phyloP scores from a whole-genome alignment of 257 asterid genomes.

The Capsicum rhomboideum region DNA sequence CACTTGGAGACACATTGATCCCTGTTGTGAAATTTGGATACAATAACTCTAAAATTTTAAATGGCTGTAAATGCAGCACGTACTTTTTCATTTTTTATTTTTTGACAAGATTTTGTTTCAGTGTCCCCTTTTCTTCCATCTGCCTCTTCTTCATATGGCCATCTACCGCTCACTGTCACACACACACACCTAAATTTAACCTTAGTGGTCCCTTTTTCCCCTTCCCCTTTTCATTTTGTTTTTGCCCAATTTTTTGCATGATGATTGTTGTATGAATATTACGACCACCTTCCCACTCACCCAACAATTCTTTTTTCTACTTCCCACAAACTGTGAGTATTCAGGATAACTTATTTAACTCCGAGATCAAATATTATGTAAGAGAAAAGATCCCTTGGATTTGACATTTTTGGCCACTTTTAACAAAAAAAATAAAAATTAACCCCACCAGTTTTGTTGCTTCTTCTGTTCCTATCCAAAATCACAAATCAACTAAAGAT shows the following conservation, averaged over 20 bases:
- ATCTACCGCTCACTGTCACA: conserved; percentile 36
- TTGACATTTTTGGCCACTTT: conserved; percentile 16
- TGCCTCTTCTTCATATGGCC: conserved; percentile 56
- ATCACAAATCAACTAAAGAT: background rate
- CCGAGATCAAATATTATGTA: background rate
- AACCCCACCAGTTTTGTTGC: conserved; percentile 10
- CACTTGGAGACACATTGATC: conserved; percentile 47
- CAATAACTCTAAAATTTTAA: conserved; percentile 28
- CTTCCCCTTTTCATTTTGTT: background rate
- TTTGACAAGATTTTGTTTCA: conserved; percentile 10
- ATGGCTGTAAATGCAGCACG: conserved; percentile 64
- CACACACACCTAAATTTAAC: conserved; percentile 20
- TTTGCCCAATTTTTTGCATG: background rate
- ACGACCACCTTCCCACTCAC: conserved; percentile 4
- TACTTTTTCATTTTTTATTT: conserved; percentile 8
- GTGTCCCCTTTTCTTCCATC: conserved; percentile 59
- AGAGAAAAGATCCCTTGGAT: background rate
- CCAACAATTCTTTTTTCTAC: background rate
- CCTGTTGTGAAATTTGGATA: conserved; percentile 41
- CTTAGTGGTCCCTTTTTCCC: conserved; percentile 46
- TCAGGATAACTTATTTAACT: conserved; percentile 22
- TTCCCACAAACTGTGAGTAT: conserved; percentile 1
- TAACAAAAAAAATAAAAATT: background rate
- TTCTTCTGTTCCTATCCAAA: conserved; percentile 3
- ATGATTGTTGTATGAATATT: background rate